Evolutionary conservation across 306 rosid genomes (phyloP), one percentile per base, ranked within the genome.

Genomic region (Acacia acuminata): DNA sequence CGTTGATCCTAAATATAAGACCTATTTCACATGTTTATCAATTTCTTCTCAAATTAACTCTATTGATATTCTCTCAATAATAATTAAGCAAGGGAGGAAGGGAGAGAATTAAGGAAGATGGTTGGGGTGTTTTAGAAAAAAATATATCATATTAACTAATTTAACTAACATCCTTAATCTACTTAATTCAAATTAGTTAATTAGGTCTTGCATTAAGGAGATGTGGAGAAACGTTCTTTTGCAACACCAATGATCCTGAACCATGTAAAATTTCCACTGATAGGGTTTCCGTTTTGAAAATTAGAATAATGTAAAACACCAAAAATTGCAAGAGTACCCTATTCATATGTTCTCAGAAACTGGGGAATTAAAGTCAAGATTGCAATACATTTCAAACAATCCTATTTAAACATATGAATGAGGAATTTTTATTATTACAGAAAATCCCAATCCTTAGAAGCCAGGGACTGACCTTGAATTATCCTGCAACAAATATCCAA

Each of bases 401-500:
- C 20, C 56, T 45, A 13, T 44, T 25, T 5, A 34, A 71, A 15
- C 42, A 65, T 24, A 64, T 47, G 75, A 82, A 76, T 53, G 51
- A 47, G 15, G 64, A 76, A 76, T 19, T 10, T 7, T 79, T 25
- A 30, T 10, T 47, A 71, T 5, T 22, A 40, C 44, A 22, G 5
- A 45, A 76, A 87, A 22, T 13, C 24, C 66, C 64, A 61, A 78
- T 13, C 60, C 20, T 14, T 14, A 73, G 13, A 69, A 77, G 45
- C 34, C 71, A 73, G 61, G 73, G 1, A 61, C 53, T 40, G 73
- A 72, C 32, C 73, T 14, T 32, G 82, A 65, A 80, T 65, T 81
- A 32, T 32, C 56, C 74, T 47, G 30, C 38, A 51, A 25, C 11
- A 12, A 44, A 68, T 14, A 73, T 71, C 74, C 15, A 48, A 43